A percentile compares a stretch with the other conserved stretches of the same genome.
Conservation (phyloP, 805 yeast species). For the Ogataea minuta region DNA sequence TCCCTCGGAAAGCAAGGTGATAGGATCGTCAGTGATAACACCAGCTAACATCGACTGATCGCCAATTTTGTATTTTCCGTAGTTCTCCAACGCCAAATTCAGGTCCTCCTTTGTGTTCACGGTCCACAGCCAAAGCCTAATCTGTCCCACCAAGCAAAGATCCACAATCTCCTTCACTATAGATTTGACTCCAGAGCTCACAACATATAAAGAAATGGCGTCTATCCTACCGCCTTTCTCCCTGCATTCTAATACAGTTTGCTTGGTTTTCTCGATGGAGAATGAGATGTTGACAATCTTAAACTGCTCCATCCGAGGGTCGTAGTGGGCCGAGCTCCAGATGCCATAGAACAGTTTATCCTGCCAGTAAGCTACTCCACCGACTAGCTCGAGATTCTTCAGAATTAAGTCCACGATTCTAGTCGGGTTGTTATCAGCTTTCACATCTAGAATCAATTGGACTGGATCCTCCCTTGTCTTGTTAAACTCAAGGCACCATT, state of each 20-base stretch:
- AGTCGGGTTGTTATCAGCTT: conserved; percentile 31
- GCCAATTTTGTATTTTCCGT: conserved; percentile 22
- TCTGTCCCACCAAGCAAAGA: conserved; percentile 18
- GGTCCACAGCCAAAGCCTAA: conserved; percentile 39
- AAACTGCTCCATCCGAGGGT: conserved; percentile 27
- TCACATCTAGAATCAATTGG: conserved; percentile 42
- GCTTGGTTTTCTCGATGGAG: conserved; percentile 22
- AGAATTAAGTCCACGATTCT: conserved; percentile 28
- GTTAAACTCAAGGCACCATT: conserved; percentile 42
- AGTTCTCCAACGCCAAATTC: conserved; percentile 15
- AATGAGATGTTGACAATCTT: conserved; percentile 33
- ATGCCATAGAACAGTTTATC: conserved; percentile 37
- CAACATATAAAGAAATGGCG: conserved; percentile 25
- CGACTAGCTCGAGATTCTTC: conserved; percentile 20
- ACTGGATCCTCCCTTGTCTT: conserved; percentile 31
- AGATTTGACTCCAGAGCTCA: conserved; percentile 23
- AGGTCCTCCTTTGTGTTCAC: conserved; percentile 30
- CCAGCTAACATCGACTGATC: conserved; percentile 19
- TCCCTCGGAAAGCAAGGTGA: conserved; percentile 2
- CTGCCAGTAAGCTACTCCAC: conserved; percentile 32
- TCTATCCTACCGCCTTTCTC: conserved; percentile 19
- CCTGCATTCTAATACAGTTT: conserved; percentile 22
- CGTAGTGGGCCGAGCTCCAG: conserved; percentile 34
- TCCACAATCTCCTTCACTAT: conserved; percentile 19
- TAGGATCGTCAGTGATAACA: conserved; percentile 23